phyloP scores from a whole-genome alignment of 2,329 filamentous ascomycete species.

The Leptographium galeiforme region DNA sequence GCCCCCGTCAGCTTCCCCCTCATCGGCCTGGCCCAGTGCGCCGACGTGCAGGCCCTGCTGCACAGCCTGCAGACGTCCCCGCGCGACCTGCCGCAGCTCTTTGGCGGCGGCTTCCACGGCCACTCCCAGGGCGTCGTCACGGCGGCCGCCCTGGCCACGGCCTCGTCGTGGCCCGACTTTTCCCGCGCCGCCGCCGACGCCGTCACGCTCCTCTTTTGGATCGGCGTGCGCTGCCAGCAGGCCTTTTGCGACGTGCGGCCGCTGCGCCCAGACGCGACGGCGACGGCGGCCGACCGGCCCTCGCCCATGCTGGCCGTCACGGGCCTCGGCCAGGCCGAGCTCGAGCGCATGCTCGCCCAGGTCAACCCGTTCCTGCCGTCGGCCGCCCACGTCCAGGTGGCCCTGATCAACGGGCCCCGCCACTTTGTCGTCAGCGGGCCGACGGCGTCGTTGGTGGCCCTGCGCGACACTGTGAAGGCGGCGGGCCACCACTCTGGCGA shows the following conservation, averaged over 20 bases:
- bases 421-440: too few species aligned
- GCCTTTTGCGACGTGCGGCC: conserved; percentile 92
- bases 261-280: too few species aligned
- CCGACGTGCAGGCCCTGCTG: conserved; percentile 67
- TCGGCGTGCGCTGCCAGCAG: conserved; percentile 91
- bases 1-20: conserved; percentile 91
- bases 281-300: too few species aligned
- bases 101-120: conserved; percentile 27
- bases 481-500: too few species aligned
- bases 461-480: too few species aligned
- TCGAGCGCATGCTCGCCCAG: too few species aligned
- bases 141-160: conserved; percentile 79
- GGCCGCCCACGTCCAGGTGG: too few species aligned
- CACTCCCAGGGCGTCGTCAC: conserved; percentile 96
- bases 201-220: conserved; percentile 94
- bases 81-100: conserved; percentile 64
- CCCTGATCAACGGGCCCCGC: too few species aligned
- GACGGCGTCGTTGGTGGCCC: too few species aligned
- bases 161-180: conserved; percentile 87
- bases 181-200: conserved; percentile 65
- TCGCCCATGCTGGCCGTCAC: conserved; percentile 95
- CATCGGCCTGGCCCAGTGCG: conserved; percentile 90
- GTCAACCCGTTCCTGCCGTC: too few species aligned
- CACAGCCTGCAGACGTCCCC: too few species aligned
- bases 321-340: conserved; percentile 92